Evolutionary conservation across 164 flowering plant species (phyloP), one percentile per base, ranked within the genome.

Genomic region (Aristolochia fimbriata): DNA sequence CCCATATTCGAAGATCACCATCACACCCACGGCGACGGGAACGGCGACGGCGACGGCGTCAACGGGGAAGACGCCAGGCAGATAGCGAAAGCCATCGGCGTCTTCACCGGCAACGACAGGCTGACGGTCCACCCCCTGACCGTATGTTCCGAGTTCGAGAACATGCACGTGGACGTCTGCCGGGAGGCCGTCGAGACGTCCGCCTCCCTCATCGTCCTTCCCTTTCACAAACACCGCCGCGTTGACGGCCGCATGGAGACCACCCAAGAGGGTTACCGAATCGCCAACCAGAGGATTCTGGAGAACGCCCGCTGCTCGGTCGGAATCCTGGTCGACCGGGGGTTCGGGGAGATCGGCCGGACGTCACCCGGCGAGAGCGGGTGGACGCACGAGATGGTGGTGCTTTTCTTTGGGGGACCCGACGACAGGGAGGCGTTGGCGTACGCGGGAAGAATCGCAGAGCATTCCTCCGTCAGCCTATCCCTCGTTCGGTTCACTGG

Each of bases 381-480:
- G 15, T 60, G 74, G 1, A 55, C 71, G 0, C 70, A 31, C 55
- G 68, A 71, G 0, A 78, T 78, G 10, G 88, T 80, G 0, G 80
- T 82, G 14, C 79, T 90, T 17, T 87, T 90, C 78, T 80, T 90
- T 10, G 91, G 92, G 0, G 97, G 97, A 16, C 76, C 71, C 51
- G 95, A 90, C 33, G 97, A 90, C 45, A 62, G 92, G 10, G 97
- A 90, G 65, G 92, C 92, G 2, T 61, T 90, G 5, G 83, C 91
- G 22, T 87, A 74, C 33, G 80, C 84, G 0, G 72, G 81, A 0
- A 77, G 84, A 0, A 71, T 87, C 12, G 80, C 91, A 0, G 64
- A 74, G 9, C 92, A 87, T 59, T 80, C 83, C 0, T 84, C 83
- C 15, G 79, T 90, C 15, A 84, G 67, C 47, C 77, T 90, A 10